phyloP scores from a whole-genome alignment of 2,329 filamentous ascomycete genomes.

The Colletotrichum sp. region DNA sequence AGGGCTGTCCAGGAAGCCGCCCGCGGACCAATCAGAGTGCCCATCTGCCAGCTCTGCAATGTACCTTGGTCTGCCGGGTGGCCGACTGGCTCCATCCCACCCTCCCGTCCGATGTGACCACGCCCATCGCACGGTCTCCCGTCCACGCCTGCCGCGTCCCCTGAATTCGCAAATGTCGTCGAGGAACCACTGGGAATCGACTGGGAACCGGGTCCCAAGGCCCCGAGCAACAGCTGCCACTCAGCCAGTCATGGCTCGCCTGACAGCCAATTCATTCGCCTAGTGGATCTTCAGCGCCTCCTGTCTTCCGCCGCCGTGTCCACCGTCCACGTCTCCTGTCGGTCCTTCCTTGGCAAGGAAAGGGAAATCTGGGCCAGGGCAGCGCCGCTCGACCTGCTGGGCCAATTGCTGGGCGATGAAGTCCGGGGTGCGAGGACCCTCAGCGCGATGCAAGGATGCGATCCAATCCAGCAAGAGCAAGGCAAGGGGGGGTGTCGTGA shows the following conservation, averaged over 20 bases:
- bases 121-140: background rate
- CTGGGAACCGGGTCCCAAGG: background rate
- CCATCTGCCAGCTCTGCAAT: background rate
- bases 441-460: background rate
- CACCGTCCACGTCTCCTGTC: conserved; percentile 19
- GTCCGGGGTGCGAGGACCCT: background rate
- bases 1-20: too few relatives aligned
- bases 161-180: background rate
- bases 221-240: background rate
- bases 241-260: conserved; percentile 1
- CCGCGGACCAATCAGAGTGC: background rate
- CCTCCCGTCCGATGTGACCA: background rate
- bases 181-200: background rate
- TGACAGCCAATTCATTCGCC: conserved; percentile 3
- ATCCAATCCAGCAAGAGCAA: background rate
- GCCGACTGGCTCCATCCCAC: conserved; percentile 6
- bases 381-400: background rate
- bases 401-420: background rate
- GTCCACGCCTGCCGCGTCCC: conserved; percentile 1
- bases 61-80: background rate
- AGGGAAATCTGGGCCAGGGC: conserved; percentile 5
- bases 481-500: background rate
- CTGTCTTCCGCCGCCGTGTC: background rate
- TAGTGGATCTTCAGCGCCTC: background rate
- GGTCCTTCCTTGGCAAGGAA: conserved; percentile 19